Evolutionary conservation across 768 basidiomycete genomes (phyloP).

Genomic region (Rubroboletus pulcherrimus): DNA sequence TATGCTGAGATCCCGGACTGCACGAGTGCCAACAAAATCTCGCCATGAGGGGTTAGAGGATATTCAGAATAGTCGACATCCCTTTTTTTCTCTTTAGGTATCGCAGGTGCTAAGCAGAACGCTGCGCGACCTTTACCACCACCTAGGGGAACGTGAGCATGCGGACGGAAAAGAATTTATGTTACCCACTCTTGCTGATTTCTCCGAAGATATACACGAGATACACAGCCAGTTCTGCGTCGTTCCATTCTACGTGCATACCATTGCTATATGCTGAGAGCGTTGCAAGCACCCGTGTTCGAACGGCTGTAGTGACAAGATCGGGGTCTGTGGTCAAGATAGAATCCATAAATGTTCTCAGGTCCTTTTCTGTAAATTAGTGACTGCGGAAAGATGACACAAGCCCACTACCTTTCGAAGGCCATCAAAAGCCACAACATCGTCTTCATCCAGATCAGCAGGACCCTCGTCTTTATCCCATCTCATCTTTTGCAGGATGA

Average conservation of each 20-base stretch:
- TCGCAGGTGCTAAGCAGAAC: constrained; percentile 74
- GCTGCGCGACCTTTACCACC: constrained; percentile 80
- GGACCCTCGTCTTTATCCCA: constrained; percentile 82
- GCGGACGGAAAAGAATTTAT: not conserved
- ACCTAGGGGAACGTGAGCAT: constrained; percentile 36
- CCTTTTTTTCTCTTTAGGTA: constrained; percentile 66
- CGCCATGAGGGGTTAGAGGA: constrained; percentile 85
- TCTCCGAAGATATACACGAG: constrained; percentile 93
- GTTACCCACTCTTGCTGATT: constrained; percentile 73
- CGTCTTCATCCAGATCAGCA: constrained; percentile 86
- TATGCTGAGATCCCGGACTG: constrained; percentile 78
- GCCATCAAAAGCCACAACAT: constrained; percentile 74
- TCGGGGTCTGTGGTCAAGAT: constrained; percentile 81
- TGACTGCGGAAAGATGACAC: not conserved
- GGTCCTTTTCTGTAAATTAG: constrained; percentile 52
- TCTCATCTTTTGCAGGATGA: constrained; percentile 83
- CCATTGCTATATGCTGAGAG: constrained; percentile 64
- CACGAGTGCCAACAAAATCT: constrained; percentile 81
- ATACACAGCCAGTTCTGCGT: constrained; percentile 91
- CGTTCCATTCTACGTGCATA: constrained; percentile 75
- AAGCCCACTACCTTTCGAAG: constrained; percentile 67
- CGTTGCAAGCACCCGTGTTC: constrained; percentile 68
- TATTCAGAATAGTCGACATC: constrained; percentile 71
- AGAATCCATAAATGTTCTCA: constrained; percentile 83
- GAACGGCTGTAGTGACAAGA: constrained; percentile 76